Base-by-base conservation (phyloP, 73 alveolate genomes). In the Paramecium sonneborni region DNA sequence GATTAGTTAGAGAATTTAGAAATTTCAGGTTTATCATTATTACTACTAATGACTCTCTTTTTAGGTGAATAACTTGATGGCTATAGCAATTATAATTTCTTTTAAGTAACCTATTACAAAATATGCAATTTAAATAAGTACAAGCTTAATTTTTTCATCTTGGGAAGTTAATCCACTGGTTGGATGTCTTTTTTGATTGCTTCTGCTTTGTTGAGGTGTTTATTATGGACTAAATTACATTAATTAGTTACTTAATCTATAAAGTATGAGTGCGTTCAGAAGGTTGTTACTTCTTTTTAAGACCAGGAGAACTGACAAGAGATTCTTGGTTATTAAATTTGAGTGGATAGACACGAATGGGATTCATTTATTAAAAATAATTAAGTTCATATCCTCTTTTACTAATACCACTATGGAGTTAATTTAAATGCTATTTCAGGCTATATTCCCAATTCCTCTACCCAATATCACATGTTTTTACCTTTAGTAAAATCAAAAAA, bases 401-500 rank as follows among this genome's bases (percentile, higher is more conserved):
- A 57, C 57, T 56, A 46, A 26, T 58, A 86, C 93, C 93, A 86
- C 62, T 26, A 21, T 14, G 93, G 93, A 30, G 85, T 86, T 14
- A 56, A 35, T 41, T 86, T 57, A 38, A 44, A 57, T 30, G 86
- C 86, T n/a, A 86, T 35, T 37, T 86, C 79, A 57, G 93, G 93
- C 72, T 86, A 41, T 11, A 74, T 55, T 9, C 46, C 15, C n/a
- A 86, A 21, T 62, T 86, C 93, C 93, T 86, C 93, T 86, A 85
- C 8, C 5, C 20, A 1, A 7, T 24, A 35, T 6, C 43, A 12
- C 6, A 26, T 5, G 0, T 32, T 18, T 21, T 18, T 39, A 92
- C 94, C 92, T 92, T 79, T 68, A 62, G 92, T 34, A 56, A 85
- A 93, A 70, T 93, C 91, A 76, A 93, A 93, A 26, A 93, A 56